phyloP scores from a whole-genome alignment of 176 grass and related monocot genomes.

The Dactylis glomerata region DNA sequence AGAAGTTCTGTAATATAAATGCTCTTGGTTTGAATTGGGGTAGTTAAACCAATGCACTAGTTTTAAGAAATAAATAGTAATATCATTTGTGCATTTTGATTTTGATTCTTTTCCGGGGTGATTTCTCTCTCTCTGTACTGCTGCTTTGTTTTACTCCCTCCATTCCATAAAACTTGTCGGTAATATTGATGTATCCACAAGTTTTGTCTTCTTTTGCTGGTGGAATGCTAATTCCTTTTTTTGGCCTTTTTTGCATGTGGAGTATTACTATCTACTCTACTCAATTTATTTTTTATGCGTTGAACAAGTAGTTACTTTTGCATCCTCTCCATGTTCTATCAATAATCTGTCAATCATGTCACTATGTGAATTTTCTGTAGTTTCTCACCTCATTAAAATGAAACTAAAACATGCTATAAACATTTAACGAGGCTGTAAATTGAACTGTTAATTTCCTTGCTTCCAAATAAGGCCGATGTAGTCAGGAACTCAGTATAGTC shows the following conservation, averaged over 20 bases:
- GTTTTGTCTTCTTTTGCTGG: too few species aligned
- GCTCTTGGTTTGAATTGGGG: neutral
- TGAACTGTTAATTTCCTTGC: slow-evolving; percentile 5
- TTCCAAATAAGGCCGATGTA: neutral
- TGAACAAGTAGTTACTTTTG: too few species aligned
- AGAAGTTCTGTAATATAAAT: neutral
- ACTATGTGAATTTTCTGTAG: slow-evolving; percentile 21
- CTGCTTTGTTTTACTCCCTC: too few species aligned
- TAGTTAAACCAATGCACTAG: neutral
- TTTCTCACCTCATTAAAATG: slow-evolving; percentile 18
- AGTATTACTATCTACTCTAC: too few species aligned
- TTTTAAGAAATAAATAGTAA: neutral
- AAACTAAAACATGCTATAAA: neutral
- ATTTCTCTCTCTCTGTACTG: too few species aligned
- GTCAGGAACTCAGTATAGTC: neutral
- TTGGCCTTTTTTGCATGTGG: too few species aligned
- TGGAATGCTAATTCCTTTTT: too few species aligned
- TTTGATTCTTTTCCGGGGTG: too few species aligned
- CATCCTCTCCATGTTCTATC: neutral
- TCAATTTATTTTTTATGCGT: too few species aligned
- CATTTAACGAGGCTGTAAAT: neutral
- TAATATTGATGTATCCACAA: too few species aligned
- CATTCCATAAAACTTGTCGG: too few species aligned
- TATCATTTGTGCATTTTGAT: too few species aligned
- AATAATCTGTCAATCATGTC: slow-evolving; percentile 32